Evolutionary conservation across 1,284 basidiomycete genomes (phyloP).

Genomic region (Cutaneotrichosporon arboriforme): DNA sequence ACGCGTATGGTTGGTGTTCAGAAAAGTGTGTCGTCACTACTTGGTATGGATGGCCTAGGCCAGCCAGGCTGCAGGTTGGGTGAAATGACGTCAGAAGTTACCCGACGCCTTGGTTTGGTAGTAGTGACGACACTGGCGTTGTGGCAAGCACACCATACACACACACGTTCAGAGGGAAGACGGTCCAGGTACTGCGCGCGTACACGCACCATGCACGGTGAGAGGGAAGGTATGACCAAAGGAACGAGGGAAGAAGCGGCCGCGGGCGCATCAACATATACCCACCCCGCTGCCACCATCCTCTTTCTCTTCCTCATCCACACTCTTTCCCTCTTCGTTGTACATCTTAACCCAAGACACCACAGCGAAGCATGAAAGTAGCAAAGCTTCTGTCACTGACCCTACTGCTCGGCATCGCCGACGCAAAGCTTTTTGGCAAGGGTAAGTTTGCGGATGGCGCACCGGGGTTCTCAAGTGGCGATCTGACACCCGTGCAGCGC

Average conservation of each 20-base stretch:
- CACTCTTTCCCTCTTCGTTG: neutral
- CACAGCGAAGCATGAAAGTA: conserved; percentile 1
- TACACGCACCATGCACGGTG: too few relatives aligned
- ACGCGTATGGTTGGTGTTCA: too few relatives aligned
- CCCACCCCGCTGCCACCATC: neutral
- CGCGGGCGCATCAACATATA: neutral
- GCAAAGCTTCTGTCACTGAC: conserved; percentile 21
- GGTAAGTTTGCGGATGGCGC: conserved; percentile 37
- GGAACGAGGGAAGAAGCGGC: neutral
- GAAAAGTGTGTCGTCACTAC: too few relatives aligned
- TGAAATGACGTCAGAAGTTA: too few relatives aligned
- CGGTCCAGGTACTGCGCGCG: too few relatives aligned
- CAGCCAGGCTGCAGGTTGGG: too few relatives aligned
- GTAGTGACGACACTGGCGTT: too few relatives aligned
- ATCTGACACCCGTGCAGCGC: conserved; percentile 48
- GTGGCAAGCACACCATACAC: too few relatives aligned
- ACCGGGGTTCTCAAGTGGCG: neutral
- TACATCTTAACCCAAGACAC: neutral
- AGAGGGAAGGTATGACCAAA: too few relatives aligned
- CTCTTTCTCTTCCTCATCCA: neutral
- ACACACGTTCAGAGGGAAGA: too few relatives aligned
- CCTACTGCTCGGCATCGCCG: conserved; percentile 27
- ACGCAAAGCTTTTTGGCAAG: conserved; percentile 43
- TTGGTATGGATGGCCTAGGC: too few relatives aligned
- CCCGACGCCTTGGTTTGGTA: too few relatives aligned